phyloP scores from a whole-genome alignment of 805 yeast species.

The Huiozyma naganishii region DNA sequence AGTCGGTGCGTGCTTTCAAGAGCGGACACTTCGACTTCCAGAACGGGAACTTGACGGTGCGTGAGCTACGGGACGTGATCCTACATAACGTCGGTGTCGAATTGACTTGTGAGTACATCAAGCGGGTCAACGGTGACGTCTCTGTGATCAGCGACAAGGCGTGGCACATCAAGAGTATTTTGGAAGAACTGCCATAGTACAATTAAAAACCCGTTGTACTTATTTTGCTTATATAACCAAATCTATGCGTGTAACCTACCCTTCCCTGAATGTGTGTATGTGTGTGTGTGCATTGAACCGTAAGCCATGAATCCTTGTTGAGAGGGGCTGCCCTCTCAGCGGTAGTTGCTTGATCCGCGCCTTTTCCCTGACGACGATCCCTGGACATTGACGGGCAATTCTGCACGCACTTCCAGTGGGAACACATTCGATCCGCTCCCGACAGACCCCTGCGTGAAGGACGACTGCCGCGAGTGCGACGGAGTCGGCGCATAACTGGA shows the following conservation, averaged over 20 bases:
- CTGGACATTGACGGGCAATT: too few species aligned
- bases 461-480: too few species aligned
- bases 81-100: constrained; percentile 29
- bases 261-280: too few species aligned
- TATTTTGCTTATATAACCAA: background rate
- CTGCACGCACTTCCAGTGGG: too few species aligned
- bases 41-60: constrained; percentile 16
- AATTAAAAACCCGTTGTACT: background rate
- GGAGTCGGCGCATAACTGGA: background rate
- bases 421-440: too few species aligned
- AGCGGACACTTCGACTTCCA: constrained; percentile 14
- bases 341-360: too few species aligned
- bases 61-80: constrained; percentile 22
- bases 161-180: constrained; percentile 20
- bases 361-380: too few species aligned
- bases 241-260: too few species aligned
- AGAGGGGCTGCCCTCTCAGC: too few species aligned
- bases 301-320: too few species aligned
- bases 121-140: constrained; percentile 22
- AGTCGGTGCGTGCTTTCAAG: constrained; percentile 14
- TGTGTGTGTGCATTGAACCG: too few species aligned
- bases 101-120: constrained; percentile 26
- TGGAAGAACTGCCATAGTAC: constrained; percentile 16
- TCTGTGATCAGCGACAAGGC: constrained; percentile 18
- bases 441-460: too few species aligned